These are phyloP conservation scores for Kuraishia hungarica DNA, from an alignment of 805 yeast species.

Conservation along the genomic window DNA sequence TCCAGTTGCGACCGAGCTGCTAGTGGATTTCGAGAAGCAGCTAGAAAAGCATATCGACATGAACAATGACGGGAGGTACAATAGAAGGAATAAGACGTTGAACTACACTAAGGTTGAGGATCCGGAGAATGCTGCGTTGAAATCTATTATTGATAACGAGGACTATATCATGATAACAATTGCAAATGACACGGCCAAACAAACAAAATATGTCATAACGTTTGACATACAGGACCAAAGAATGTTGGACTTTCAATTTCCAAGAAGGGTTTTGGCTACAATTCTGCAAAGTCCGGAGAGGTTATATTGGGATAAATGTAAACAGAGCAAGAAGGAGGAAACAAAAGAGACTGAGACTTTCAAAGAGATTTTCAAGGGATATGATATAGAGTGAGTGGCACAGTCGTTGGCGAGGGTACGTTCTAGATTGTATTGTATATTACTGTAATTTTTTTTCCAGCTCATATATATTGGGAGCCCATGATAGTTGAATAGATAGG, in stretches of 20 bases:
- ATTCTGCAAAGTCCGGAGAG: conserved; percentile 53
- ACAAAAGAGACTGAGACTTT: conserved; percentile 53
- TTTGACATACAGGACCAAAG: conserved; percentile 16
- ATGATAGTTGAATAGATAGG: too few species aligned
- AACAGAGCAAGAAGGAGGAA: conserved; percentile 56
- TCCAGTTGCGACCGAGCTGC: conserved; percentile 47
- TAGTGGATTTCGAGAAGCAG: conserved; percentile 33
- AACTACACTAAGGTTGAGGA: conserved; percentile 27
- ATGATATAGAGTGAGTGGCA: conserved; percentile 31
- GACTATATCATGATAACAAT: conserved; percentile 29
- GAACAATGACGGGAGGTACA: conserved; percentile 43
- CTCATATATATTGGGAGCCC: not conserved
- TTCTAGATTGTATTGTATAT: too few species aligned
- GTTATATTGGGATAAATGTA: conserved; percentile 70
- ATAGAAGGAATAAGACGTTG: conserved; percentile 30
- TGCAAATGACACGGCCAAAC: conserved; percentile 6
- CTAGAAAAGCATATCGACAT: conserved; percentile 32
- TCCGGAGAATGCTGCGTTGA: conserved; percentile 13
- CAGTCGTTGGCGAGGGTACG: not conserved
- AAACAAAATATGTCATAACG: conserved; percentile 19
- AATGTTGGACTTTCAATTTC: conserved; percentile 69
- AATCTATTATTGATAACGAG: conserved; percentile 16
- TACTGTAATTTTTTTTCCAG: too few species aligned
- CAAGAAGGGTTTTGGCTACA: conserved; percentile 69
- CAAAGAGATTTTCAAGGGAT: conserved; percentile 42